Percentiles rank a stretch among this genome's conserved stretches.
phyloP scores from a whole-genome alignment of 2,329 filamentous ascomycete species.

The Talaromyces sp. region DNA sequence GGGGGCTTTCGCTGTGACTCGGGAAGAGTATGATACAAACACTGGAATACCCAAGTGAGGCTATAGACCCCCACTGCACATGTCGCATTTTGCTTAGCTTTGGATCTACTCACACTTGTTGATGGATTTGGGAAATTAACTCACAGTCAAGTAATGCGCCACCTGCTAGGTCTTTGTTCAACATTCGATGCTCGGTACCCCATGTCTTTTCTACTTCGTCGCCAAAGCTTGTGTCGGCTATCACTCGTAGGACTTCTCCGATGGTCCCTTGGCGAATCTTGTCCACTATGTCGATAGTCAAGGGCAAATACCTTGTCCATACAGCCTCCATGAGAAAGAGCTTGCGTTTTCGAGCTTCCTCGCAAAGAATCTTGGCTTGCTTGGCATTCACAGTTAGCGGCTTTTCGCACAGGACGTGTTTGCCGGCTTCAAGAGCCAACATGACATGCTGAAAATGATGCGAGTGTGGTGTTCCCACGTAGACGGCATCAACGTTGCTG shows the following conservation, averaged over 20 bases:
- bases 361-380: constrained; percentile 68
- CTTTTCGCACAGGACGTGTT: constrained; percentile 88
- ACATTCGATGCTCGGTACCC: constrained; percentile 66
- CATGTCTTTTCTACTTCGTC: constrained; percentile 58
- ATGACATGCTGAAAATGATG: constrained; percentile 90
- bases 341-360: constrained; percentile 67
- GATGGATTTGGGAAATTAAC: constrained; percentile 12
- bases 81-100: background rate
- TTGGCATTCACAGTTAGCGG: constrained; percentile 77
- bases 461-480: constrained; percentile 84
- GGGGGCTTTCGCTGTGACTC: constrained; percentile 62
- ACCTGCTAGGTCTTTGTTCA: constrained; percentile 79
- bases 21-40: constrained; percentile 74
- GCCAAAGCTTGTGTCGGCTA: constrained; percentile 60
- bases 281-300: constrained; percentile 64
- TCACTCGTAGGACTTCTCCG: constrained; percentile 53
- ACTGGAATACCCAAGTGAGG: constrained; percentile 86
- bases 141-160: constrained; percentile 70
- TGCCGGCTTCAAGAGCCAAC: constrained; percentile 76
- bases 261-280: constrained; percentile 57
- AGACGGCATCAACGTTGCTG: constrained; percentile 75
- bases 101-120: background rate
- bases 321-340: constrained; percentile 81
- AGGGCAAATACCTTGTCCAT: constrained; percentile 84
- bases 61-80: constrained; percentile 70